Percentiles rank a stretch among this genome's conserved stretches.
phyloP scores from a whole-genome alignment of 805 yeast genomes.

The Spathaspora sp. region DNA sequence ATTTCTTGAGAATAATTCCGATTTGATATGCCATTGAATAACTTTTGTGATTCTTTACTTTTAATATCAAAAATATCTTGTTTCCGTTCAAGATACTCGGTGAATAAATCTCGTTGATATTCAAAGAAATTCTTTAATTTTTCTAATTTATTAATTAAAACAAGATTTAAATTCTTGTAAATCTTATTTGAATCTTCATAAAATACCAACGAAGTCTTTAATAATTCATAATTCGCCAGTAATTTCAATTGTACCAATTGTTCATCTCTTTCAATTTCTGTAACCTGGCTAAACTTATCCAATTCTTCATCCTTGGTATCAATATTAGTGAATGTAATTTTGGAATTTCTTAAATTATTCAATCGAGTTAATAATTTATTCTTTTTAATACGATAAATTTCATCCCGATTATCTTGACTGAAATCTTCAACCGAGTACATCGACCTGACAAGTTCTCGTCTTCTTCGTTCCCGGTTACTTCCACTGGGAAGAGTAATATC shows the following conservation, averaged over 20 bases:
- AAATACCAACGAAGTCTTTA: constrained; percentile 27
- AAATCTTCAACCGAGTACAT: constrained; percentile 15
- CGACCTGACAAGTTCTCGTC: constrained; percentile 16
- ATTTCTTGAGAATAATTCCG: constrained; percentile 27
- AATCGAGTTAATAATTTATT: constrained; percentile 22
- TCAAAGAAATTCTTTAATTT: constrained; percentile 37
- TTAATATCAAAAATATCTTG: constrained; percentile 14
- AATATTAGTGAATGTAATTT: constrained; percentile 18
- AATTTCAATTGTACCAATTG: constrained; percentile 30
- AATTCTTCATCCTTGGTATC: constrained; percentile 28
- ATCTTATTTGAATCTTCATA: constrained; percentile 35
- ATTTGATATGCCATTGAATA: constrained; percentile 23
- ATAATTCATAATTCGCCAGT: constrained; percentile 27
- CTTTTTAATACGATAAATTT: constrained; percentile 19
- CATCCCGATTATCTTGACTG: constrained; percentile 12
- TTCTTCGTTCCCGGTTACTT: constrained; percentile 18
- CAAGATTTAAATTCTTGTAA: constrained; percentile 27
- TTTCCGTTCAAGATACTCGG: constrained; percentile 14
- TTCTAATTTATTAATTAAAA: constrained; percentile 30
- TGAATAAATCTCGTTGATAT: constrained; percentile 28
- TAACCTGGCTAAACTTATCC: constrained; percentile 10
- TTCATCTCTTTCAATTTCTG: constrained; percentile 25
- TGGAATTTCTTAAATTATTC: constrained; percentile 21
- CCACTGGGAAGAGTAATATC: constrained; percentile 13
- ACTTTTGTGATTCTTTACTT: constrained; percentile 22